These are phyloP conservation scores for Azolla pinnata DNA, from an alignment of 75 land plant genomes.

Conservation along the genomic window DNA sequence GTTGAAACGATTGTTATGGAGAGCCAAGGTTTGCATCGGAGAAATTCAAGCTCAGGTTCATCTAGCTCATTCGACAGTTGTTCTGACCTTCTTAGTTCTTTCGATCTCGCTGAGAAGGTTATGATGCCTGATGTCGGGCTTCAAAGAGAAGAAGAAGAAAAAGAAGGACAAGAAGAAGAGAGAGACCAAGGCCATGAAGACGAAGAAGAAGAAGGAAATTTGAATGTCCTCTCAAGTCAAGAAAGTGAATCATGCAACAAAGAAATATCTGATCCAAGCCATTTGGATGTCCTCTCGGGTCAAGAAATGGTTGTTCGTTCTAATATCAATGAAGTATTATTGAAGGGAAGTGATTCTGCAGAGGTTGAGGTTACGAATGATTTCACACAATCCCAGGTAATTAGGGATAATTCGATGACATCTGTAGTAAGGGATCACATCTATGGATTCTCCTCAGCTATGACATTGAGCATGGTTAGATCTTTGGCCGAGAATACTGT, in stretches of 20 bases:
- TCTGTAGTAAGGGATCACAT: not conserved
- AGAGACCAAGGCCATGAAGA: not conserved
- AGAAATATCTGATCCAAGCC: too few species aligned
- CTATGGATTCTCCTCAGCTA: not conserved
- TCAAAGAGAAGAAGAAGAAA: not conserved
- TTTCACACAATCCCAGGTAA: not conserved
- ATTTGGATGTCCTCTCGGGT: too few species aligned
- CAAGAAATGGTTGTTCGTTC: too few species aligned
- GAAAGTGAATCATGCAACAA: not conserved
- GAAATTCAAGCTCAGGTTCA: not conserved
- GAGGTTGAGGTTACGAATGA: not conserved
- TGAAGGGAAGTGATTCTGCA: not conserved
- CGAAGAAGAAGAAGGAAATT: not conserved
- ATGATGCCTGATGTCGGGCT: not conserved
- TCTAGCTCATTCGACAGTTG: conserved; percentile 7
- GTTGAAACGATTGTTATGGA: too few species aligned
- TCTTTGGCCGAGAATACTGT: not conserved
- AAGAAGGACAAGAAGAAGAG: not conserved
- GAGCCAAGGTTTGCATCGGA: not conserved
- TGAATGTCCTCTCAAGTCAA: not conserved
- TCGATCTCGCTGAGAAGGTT: not conserved
- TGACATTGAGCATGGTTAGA: not conserved
- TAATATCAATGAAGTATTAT: too few species aligned
- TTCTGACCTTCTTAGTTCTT: conserved; percentile 4
- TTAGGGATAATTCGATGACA: not conserved